Evolutionary conservation across 1,139 yeast species (phyloP).

Genomic region (Pichia sp.): DNA sequence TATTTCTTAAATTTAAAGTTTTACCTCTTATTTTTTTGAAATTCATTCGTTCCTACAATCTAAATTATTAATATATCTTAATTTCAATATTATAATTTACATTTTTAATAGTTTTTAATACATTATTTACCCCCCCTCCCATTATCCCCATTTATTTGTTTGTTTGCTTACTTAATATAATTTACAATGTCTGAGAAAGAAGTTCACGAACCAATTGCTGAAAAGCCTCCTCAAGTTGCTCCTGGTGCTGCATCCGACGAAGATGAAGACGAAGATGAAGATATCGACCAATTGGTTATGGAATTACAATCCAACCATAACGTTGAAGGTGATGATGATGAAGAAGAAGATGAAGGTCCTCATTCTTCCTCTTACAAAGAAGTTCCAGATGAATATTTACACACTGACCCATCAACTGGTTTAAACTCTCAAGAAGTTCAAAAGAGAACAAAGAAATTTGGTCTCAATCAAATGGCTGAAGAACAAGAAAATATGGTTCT

Average conservation of each 20-base stretch:
- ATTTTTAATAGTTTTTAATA: not conserved
- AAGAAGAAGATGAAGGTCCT: constrained; percentile 46
- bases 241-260: constrained; percentile 7
- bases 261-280: constrained; percentile 26
- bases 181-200: constrained; percentile 17
- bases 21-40: not conserved
- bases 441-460: constrained; percentile 89
- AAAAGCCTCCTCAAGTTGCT: constrained; percentile 13
- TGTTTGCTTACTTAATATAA: not conserved
- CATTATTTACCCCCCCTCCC: not conserved
- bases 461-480: constrained; percentile 92
- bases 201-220: constrained; percentile 15
- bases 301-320: constrained; percentile 72
- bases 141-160: not conserved
- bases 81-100: not conserved
- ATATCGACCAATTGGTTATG: constrained; percentile 76
- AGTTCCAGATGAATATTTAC: constrained; percentile 84
- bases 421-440: constrained; percentile 73
- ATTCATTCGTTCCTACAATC: constrained; percentile 2
- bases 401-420: constrained; percentile 82
- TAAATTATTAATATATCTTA: not conserved
- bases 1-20: not conserved
- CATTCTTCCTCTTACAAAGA: constrained; percentile 46
- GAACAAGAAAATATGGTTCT: constrained; percentile 77
- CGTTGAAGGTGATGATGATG: constrained; percentile 38